Conservation (phyloP, 768 basidiomycete genomes). For the Leucocoprinus birnbaumii region DNA sequence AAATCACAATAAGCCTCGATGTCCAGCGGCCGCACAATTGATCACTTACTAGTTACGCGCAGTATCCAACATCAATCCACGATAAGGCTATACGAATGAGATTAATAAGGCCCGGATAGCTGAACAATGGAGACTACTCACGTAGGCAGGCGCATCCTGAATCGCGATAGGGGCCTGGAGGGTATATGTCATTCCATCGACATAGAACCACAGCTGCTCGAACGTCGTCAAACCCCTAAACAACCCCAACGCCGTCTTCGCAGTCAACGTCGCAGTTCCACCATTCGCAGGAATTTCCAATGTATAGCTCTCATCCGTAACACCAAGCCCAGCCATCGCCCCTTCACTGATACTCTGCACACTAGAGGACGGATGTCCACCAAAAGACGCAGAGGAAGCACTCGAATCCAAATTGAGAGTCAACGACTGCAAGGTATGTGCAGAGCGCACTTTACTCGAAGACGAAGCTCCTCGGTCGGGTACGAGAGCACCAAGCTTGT, state of each 20-base stretch:
- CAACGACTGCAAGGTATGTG: constrained; percentile 41
- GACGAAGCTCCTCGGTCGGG: constrained; percentile 59
- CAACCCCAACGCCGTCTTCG: constrained; percentile 66
- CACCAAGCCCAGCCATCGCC: constrained; percentile 44
- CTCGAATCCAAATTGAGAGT: constrained; percentile 42
- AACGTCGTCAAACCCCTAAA: constrained; percentile 78
- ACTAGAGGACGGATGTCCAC: constrained; percentile 12
- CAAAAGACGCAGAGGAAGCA: too few relatives aligned
- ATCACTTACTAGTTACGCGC: constrained; percentile 66
- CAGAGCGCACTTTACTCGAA: constrained; percentile 32
- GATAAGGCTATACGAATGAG: constrained; percentile 47
- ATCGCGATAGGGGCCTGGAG: constrained; percentile 57
- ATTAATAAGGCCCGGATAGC: neutral
- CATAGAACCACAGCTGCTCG: constrained; percentile 63
- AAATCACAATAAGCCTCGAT: neutral
- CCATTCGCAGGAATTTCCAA: constrained; percentile 58
- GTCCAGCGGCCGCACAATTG: neutral
- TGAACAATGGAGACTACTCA: constrained; percentile 28
- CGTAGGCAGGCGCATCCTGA: constrained; percentile 62
- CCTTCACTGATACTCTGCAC: constrained; percentile 52
- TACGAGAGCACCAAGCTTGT: constrained; percentile 59
- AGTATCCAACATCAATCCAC: constrained; percentile 81
- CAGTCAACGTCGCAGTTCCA: constrained; percentile 47
- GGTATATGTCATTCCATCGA: constrained; percentile 49
- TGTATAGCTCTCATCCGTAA: constrained; percentile 60